phyloP scores from a whole-genome alignment of 164 flowering plant genomes.

The Tetrastigma voinierianum region DNA sequence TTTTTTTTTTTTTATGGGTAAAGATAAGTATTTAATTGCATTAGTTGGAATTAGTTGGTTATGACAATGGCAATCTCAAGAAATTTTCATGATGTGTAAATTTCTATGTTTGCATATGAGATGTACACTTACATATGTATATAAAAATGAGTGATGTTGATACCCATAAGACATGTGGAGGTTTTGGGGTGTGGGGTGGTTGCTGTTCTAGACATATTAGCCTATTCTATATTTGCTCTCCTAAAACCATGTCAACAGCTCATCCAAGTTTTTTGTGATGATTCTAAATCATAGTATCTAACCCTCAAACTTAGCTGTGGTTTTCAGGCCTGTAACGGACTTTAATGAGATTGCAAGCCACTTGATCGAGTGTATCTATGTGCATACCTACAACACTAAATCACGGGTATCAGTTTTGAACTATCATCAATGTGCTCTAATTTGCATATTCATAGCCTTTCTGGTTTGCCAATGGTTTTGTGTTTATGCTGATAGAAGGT shows the following conservation, averaged over 20 bases:
- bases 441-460: background rate
- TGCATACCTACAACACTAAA: constrained; percentile 56
- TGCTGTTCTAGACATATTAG: background rate
- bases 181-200: no score
- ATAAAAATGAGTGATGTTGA: background rate
- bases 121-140: no score
- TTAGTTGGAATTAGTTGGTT: no score
- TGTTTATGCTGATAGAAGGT: constrained; percentile 17
- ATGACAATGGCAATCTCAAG: no score
- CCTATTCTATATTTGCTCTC: background rate
- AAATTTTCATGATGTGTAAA: no score
- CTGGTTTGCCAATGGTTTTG: constrained; percentile 6
- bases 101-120: no score
- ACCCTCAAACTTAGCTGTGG: constrained; percentile 9
- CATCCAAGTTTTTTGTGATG: background rate
- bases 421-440: background rate
- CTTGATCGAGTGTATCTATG: constrained; percentile 73
- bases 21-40: no score
- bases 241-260: background rate
- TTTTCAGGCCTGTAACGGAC: constrained; percentile 78
- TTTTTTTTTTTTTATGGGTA: no score
- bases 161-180: background rate
- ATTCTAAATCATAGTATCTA: background rate
- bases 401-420: constrained; percentile 36
- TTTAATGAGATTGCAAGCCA: constrained; percentile 78